A percentile compares a stretch with the other conserved stretches of the same genome.
These are phyloP conservation scores for Xylona heveae DNA, from an alignment of 495 filamentous ascomycete species.

Conservation along the genomic window DNA sequence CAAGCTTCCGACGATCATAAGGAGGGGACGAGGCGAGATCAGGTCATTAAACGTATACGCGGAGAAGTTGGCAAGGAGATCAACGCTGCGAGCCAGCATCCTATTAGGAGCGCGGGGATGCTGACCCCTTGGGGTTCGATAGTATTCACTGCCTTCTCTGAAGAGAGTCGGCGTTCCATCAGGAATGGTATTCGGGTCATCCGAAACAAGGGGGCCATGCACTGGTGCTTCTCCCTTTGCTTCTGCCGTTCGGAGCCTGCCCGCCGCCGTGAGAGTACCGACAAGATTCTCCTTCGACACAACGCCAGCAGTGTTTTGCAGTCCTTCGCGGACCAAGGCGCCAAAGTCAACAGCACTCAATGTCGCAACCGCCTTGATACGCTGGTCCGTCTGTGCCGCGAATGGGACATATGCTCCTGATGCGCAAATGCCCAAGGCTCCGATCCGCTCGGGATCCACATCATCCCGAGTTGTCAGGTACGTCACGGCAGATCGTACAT, in stretches of 20 bases:
- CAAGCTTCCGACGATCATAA: constrained; percentile 18
- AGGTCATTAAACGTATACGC: constrained; percentile 12
- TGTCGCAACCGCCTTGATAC: constrained; percentile 20
- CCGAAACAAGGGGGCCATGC: constrained; percentile 6
- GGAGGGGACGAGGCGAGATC: constrained; percentile 16
- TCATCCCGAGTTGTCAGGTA: constrained; percentile 13
- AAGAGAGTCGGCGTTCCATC: constrained; percentile 6
- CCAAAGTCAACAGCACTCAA: constrained; percentile 14
- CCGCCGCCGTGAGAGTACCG: constrained; percentile 8
- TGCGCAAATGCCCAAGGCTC: constrained; percentile 21
- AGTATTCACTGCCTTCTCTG: constrained; percentile 10
- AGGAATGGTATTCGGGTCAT: constrained; percentile 7
- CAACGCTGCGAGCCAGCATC: constrained; percentile 8
- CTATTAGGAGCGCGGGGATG: constrained; percentile 9
- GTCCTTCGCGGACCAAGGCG: constrained; percentile 12
- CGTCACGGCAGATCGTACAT: constrained; percentile 16
- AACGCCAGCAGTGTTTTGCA: constrained; percentile 5
- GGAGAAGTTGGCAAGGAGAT: constrained; percentile 16
- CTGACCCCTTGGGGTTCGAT: constrained; percentile 9
- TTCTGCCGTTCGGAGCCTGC: constrained; percentile 7
- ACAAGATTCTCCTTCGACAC: constrained; percentile 8
- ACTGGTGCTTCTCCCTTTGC: constrained; percentile 5
- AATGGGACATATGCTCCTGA: constrained; percentile 16
- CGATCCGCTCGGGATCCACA: constrained; percentile 16
- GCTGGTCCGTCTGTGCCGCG: constrained; percentile 17